Evolutionary conservation across 805 yeast species (phyloP), one percentile per base, ranked within the genome.

Genomic region (Saturnispora silvae): DNA sequence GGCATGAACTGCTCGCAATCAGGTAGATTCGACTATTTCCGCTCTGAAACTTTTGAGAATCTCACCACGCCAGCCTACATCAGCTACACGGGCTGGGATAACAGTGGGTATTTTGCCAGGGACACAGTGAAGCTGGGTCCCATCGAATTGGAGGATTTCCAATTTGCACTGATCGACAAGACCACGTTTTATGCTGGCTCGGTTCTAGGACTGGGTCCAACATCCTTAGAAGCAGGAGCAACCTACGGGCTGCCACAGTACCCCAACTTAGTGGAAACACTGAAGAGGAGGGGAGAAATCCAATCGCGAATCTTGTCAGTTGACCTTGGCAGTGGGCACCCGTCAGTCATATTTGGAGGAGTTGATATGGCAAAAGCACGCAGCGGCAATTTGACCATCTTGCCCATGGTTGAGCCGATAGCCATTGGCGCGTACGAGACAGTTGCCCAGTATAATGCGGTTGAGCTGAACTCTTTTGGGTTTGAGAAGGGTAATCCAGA

Each of bases 321-420:
- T 7, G 20, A 31, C 15, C 28, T 39, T 4, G 25, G 23, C 23
- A 14, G 11, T 6, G 11, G 31, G 7, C 20, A 14, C 15, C 35
- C 37, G 7, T 15, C 26, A n/a, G 15, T 35, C 10, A 11, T 39
- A 16, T 34, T 35, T 31, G 42, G 42, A 11, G 39, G 28, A 14
- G 29, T 35, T 19, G 39, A 39, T 14, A 19, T 31, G 23, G 20
- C n/a, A 3, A 23, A 17, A 22, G 32, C 35, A 18, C 28, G 24
- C 11, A 20, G 18, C 24, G 33, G 22, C 16, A 22, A 17, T 9
- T 11, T 38, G 10, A 15, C 11, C 13, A 20, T 8, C 22, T 3
- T 37, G 13, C 40, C 40, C 19, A 27, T 38, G 13, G 10, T 28
- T 11, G 10, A 26, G 16, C 15, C 13, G 9, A 5, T 31, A 14